A percentile compares a stretch with the other conserved stretches of the same genome.
Evolutionary conservation across 768 basidiomycete species (phyloP).

Genomic region (Cubamyces sp.): DNA sequence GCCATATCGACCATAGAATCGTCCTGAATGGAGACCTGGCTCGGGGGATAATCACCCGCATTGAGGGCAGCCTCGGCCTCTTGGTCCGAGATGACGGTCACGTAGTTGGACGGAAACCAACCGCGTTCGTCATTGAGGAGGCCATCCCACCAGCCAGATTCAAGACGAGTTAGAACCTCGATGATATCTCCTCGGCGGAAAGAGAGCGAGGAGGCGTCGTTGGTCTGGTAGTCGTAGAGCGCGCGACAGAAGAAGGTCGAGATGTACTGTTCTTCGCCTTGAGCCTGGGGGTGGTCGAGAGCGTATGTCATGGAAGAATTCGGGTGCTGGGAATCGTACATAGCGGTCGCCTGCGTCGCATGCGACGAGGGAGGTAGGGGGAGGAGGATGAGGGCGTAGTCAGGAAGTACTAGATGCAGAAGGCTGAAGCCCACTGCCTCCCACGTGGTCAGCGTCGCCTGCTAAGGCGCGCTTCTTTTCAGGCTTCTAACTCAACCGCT

Average conservation of each 20-base stretch:
- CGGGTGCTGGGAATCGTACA: slow-evolving; percentile 25
- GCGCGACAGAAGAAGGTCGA: slow-evolving; percentile 87
- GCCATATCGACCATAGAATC: slow-evolving; percentile 52
- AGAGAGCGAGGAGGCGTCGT: slow-evolving; percentile 86
- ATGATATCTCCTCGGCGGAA: slow-evolving; percentile 90
- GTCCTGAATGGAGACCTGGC: slow-evolving; percentile 27
- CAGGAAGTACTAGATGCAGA: slow-evolving; percentile 12
- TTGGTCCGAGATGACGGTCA: slow-evolving; percentile 74
- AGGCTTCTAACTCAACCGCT: not conserved
- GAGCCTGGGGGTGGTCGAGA: slow-evolving; percentile 9
- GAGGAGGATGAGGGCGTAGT: slow-evolving; percentile 8
- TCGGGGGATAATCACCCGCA: slow-evolving; percentile 43
- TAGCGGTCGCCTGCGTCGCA: slow-evolving; percentile 20
- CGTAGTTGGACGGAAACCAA: slow-evolving; percentile 98
- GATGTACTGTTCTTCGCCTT: slow-evolving; percentile 58
- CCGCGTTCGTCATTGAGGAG: slow-evolving; percentile 87
- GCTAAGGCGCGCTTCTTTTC: not conserved
- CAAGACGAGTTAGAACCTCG: slow-evolving; percentile 88
- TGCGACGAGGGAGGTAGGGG: slow-evolving; percentile 15
- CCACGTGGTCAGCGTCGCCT: slow-evolving; percentile 20
- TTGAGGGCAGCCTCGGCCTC: slow-evolving; percentile 74
- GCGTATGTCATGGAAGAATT: slow-evolving; percentile 21
- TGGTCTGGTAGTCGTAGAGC: slow-evolving; percentile 87
- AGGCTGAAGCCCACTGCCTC: slow-evolving; percentile 19
- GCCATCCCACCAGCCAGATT: slow-evolving; percentile 99